Base-by-base conservation (phyloP, 2,329 filamentous ascomycete species). In the Thelonectria olida region DNA sequence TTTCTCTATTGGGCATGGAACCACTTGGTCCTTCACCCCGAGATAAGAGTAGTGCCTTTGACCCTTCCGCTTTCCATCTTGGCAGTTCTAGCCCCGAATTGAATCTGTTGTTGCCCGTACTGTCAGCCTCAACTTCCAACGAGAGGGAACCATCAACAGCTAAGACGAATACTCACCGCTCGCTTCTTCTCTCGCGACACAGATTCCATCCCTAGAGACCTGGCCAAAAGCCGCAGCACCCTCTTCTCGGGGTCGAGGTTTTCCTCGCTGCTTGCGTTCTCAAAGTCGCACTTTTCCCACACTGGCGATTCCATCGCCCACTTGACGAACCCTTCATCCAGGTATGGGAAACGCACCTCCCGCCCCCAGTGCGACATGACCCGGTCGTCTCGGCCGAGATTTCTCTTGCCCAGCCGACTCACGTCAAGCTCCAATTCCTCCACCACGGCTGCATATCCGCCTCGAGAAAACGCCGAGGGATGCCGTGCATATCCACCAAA, bases 401-500 rank as follows among this genome's bases (percentile, higher is more conserved):
- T 99, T n/a, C 96, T 88, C 77, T 96, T 93, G 1, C 95, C 94
- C 2, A 99, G 86, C 22, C 96, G 88, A 48, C 87, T 83, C 36
- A 98, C 90, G 63, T 99, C 96, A 3, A 98, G 83, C 61, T 91
- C 87, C 5, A 99, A 85, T 77, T 99, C 95, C 1, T 92, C 86
- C 5, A 94, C 79, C 2, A 99, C 84, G 0, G 90, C 92, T 0
- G 78, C 62, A 67, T 92, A 93, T 1, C 92, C 91, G 17, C 80
- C 79, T 7, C 90, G 86, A 7, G 83, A 80, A 73, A 91, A 97
- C 0, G 94, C 93, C 4, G 88, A 87, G 2, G 88, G 86, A 71
- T 99, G 96, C 7, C 96, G 88, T 9, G 88, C 89, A 74, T 99
- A 99, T 7, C 96, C 96, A 15, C 92, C 96, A 74, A 99, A 98